phyloP scores from a whole-genome alignment of 148 eudicot genomes.

The Vaccinium corymbosum region DNA sequence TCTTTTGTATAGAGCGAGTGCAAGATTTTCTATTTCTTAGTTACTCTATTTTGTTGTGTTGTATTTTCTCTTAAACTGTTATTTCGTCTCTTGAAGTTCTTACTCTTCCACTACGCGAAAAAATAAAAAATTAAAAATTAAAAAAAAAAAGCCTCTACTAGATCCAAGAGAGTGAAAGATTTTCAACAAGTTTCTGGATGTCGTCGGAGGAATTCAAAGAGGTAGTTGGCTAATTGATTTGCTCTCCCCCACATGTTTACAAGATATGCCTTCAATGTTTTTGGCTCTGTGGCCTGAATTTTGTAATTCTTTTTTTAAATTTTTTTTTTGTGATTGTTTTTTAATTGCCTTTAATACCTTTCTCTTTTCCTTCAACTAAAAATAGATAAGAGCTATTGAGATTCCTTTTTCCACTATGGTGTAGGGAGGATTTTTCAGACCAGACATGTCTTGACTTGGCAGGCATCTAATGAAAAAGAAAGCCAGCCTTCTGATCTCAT shows the following conservation, averaged over 20 bases:
- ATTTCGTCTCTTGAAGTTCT: no score
- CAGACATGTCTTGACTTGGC: slow-evolving; percentile 13
- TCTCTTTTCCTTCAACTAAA: not conserved
- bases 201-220: not conserved
- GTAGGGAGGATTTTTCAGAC: slow-evolving; percentile 2
- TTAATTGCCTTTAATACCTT: slow-evolving; percentile 1
- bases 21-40: no score
- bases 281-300: not conserved
- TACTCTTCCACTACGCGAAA: no score
- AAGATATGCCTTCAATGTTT: not conserved
- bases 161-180: not conserved
- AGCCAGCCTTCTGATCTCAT: not conserved
- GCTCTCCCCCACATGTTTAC: not conserved
- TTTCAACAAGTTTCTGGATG: not conserved
- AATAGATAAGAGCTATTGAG: not conserved
- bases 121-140: no score
- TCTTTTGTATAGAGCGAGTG: no score
- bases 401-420: not conserved
- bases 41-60: no score
- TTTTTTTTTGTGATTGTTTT: no score
- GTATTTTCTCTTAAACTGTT: no score
- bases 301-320: not conserved
- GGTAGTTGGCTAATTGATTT: not conserved
- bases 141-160: no score
- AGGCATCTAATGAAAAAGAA: not conserved